phyloP scores from a whole-genome alignment of 2,329 filamentous ascomycete species.

The Rutstroemia sydowiana region DNA sequence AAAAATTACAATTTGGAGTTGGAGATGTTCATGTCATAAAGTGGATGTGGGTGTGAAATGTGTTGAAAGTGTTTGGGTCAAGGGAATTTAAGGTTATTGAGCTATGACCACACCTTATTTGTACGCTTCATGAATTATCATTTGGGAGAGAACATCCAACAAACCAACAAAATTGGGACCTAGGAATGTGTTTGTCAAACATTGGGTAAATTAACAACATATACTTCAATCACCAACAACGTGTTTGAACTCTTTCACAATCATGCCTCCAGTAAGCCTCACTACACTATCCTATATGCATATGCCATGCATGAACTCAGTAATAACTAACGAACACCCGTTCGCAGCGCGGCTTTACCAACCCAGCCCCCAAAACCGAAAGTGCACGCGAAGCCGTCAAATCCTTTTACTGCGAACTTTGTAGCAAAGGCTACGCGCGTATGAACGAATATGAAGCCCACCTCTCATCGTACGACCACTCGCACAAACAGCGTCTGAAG shows the following conservation, averaged over 20 bases:
- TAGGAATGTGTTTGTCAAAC: conserved; percentile 1
- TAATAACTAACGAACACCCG: conserved; percentile 1
- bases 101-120: conserved; percentile 24
- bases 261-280: conserved; percentile 48
- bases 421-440: conserved; percentile 87
- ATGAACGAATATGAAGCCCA: conserved; percentile 97
- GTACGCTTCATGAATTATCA: not conserved
- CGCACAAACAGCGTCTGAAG: conserved; percentile 82
- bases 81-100: conserved; percentile 14
- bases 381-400: conserved; percentile 68
- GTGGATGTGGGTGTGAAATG: conserved; percentile 3
- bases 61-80: conserved; percentile 15
- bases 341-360: conserved; percentile 40
- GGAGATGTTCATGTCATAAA: not conserved
- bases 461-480: conserved; percentile 89
- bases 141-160: too few relatives aligned
- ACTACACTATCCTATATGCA: not conserved
- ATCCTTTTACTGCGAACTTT: conserved; percentile 79
- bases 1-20: not conserved
- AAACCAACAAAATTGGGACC: not conserved
- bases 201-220: not conserved
- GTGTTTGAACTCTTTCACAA: conserved; percentile 14
- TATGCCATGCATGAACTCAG: not conserved
- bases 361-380: conserved; percentile 44
- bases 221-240: not conserved